Percentiles rank a stretch among this genome's conserved stretches.
Conservation (phyloP, 2,329 filamentous ascomycete species). For the Colletotrichum lupini region DNA sequence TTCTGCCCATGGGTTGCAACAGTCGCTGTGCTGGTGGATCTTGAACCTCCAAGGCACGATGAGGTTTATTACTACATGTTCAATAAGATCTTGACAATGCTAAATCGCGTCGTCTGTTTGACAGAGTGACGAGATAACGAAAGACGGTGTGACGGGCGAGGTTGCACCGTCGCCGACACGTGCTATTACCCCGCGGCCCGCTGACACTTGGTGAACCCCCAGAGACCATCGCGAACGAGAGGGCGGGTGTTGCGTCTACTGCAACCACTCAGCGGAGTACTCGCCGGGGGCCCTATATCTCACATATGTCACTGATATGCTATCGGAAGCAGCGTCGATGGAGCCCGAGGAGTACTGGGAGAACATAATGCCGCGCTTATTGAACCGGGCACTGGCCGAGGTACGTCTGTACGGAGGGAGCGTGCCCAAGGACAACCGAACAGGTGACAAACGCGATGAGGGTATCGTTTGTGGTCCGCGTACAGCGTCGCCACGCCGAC, state of each 20-base stretch:
- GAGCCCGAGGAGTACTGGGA: too few species aligned
- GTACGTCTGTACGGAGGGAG: background rate
- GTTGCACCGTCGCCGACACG: background rate
- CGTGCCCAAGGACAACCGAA: background rate
- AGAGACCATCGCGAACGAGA: background rate
- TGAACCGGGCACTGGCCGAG: conserved; percentile 10
- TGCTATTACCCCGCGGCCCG: conserved; percentile 20
- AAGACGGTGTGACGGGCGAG: conserved; percentile 16
- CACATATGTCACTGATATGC: background rate
- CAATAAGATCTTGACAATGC: conserved; percentile 1
- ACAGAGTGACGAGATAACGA: background rate
- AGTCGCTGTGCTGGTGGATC: background rate
- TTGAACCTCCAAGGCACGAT: background rate
- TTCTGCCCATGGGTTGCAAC: background rate
- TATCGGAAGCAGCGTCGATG: background rate
- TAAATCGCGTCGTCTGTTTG: background rate
- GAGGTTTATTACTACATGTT: background rate
- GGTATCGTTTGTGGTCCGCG: background rate
- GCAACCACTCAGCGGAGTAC: background rate
- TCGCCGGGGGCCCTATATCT: background rate
- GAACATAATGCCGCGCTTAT: background rate
- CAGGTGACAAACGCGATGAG: background rate
- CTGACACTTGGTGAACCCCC: background rate
- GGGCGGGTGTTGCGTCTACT: conserved; percentile 23
- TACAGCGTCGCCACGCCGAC: background rate